phyloP scores from a whole-genome alignment of 2,329 filamentous ascomycete genomes.

The Fusarium brevicatenulatum region DNA sequence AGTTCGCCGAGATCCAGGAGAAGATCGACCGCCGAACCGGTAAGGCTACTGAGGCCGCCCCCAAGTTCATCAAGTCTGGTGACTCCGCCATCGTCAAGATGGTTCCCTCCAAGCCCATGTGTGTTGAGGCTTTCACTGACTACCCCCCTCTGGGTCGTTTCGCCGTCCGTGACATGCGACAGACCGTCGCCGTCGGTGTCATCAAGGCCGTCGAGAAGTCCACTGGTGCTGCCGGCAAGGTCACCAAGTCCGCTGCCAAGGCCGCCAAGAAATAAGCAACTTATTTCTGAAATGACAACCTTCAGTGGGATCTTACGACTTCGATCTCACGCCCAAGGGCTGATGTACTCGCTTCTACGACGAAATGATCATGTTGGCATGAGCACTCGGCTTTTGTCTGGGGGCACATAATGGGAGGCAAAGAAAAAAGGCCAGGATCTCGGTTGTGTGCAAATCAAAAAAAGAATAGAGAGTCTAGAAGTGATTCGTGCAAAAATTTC shows the following conservation, averaged over 20 bases:
- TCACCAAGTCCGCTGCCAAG: slow-evolving; percentile 78
- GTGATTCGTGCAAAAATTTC: slow-evolving; percentile 49
- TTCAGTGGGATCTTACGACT: slow-evolving; percentile 42
- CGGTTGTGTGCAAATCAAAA: slow-evolving; percentile 58
- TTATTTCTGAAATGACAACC: slow-evolving; percentile 42
- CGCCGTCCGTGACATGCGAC: slow-evolving; percentile 98
- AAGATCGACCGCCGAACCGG: slow-evolving; percentile 99
- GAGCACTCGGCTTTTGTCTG: slow-evolving; percentile 55
- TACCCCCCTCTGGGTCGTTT: slow-evolving; percentile 99
- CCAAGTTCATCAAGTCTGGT: slow-evolving; percentile 99
- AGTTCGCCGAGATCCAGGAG: slow-evolving; percentile 99
- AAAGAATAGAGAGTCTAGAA: slow-evolving; percentile 63
- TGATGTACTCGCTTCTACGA: slow-evolving; percentile 58
- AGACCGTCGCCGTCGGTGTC: slow-evolving; percentile 92
- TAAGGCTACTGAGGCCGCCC: slow-evolving; percentile 89
- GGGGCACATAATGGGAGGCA: slow-evolving; percentile 58
- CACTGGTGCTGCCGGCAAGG: slow-evolving; percentile 67
- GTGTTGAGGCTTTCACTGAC: slow-evolving; percentile 99
- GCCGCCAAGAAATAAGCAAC: slow-evolving; percentile 76
- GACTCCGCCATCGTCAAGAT: slow-evolving; percentile 99
- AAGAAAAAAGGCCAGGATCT: slow-evolving; percentile 51
- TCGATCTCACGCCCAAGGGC: slow-evolving; percentile 41
- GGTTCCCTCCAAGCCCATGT: slow-evolving; percentile 99
- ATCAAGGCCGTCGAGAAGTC: slow-evolving; percentile 87
- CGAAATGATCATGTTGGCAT: slow-evolving; percentile 58